Base-by-base conservation (phyloP, 352 stramenopile species). In the Ophiocytium majus region DNA sequence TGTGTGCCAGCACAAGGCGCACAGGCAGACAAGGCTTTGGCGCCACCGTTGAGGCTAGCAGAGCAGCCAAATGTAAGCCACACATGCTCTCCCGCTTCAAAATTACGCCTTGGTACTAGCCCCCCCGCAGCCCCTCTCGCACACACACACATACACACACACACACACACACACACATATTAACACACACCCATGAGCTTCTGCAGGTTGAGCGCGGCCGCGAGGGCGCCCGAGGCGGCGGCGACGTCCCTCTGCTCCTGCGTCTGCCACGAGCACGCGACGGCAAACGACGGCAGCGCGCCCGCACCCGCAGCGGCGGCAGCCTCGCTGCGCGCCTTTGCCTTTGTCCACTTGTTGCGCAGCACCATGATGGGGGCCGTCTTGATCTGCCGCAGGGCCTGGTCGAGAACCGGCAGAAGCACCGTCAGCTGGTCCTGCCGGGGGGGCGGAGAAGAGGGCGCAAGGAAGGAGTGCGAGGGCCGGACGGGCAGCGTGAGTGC, bases 351-450 rank as follows among this genome's bases (percentile, higher is more conserved):
- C 35, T 78, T 78, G 35, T 5, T 78, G 32, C 32, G 66, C 35
- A 5, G 5, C 32, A 5, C 66, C 5, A 17, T 17, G 5, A 78
- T 78, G 35, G 66, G 66, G 5, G 66, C 66, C 5, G 66, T 43
- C 5, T 17, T 5, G 66, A 78, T 43, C 35, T 78, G 66, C 5
- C 17, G 5, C 5, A 78, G 66, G 5, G 32, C 32, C 32, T 78
- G 66, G 66, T 78, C 5, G 5, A 78, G 66, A 14, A 78, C 66
- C 14, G 66, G 66, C 5, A 78, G 66, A 10, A 78, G 35, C 5
- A 78, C 14, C 10, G 32, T 78, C 5, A 78, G 35, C 35, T 78
- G 66, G 66, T 78, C 66, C 66, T 78, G 66, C 5, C 5, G 43
- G 43, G 43, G 43, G 43, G 43, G 43, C 5, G 43, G 43, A 57